Evolutionary conservation across 2,329 filamentous ascomycete genomes (phyloP).

Genomic region (Colletotrichum graminicola): DNA sequence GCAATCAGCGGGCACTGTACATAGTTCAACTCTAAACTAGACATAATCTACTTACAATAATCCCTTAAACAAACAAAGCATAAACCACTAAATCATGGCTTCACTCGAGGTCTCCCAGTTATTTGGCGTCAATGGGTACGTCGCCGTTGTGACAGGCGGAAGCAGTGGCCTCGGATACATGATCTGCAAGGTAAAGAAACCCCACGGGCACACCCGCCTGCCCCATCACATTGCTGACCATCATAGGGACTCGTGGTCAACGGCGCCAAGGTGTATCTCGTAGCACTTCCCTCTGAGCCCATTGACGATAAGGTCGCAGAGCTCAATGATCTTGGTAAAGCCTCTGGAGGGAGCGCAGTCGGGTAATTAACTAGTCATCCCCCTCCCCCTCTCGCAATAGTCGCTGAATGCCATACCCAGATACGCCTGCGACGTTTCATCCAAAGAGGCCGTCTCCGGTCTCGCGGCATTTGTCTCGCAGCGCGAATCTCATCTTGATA

Average conservation of each 20-base stretch:
- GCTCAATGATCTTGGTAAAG: constrained; percentile 4
- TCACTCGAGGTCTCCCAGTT: constrained; percentile 36
- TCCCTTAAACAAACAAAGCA: neutral
- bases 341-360: neutral
- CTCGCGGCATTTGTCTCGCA: neutral
- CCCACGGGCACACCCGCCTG: neutral
- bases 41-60: neutral
- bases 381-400: neutral
- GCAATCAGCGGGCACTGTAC: neutral
- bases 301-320: neutral
- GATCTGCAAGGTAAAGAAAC: constrained; percentile 56
- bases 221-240: neutral
- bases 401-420: neutral
- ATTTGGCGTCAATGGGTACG: constrained; percentile 48
- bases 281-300: neutral
- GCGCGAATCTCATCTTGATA: neutral
- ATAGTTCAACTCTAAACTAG: neutral
- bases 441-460: neutral
- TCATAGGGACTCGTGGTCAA: constrained; percentile 13
- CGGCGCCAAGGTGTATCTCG: constrained; percentile 16
- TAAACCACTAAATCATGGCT: neutral
- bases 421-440: neutral
- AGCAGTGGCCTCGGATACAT: constrained; percentile 61
- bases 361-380: neutral
- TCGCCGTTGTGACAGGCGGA: constrained; percentile 53